A percentile compares a stretch with the other conserved stretches of the same genome.
Evolutionary conservation across 2,329 filamentous ascomycete genomes (phyloP).

Genomic region (Gnomoniopsis sp.): DNA sequence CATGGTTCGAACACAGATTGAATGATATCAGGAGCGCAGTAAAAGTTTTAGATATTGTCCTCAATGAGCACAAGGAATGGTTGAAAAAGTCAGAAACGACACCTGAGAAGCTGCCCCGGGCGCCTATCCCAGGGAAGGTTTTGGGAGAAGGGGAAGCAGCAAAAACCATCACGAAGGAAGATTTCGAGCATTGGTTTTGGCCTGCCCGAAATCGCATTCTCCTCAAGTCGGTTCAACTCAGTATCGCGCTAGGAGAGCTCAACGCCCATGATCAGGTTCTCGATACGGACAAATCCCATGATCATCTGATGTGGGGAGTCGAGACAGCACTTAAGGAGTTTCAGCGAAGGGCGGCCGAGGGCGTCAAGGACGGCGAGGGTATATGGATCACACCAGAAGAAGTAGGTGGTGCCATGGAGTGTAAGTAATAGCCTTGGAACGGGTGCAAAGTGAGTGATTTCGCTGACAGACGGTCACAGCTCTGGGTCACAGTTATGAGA

Average conservation of each 20-base stretch:
- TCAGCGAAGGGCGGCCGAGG: constrained; percentile 62
- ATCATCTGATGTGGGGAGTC: constrained; percentile 74
- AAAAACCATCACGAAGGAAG: constrained; percentile 12
- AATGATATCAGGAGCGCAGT: constrained; percentile 67
- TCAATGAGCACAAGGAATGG: constrained; percentile 65
- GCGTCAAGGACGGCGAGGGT: constrained; percentile 67
- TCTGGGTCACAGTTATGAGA: constrained; percentile 73
- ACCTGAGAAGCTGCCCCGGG: constrained; percentile 30
- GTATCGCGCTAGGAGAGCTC: constrained; percentile 80
- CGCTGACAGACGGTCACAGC: constrained; percentile 43
- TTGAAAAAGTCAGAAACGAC: constrained; percentile 49
- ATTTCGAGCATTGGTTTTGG: constrained; percentile 40
- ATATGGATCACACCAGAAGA: constrained; percentile 69
- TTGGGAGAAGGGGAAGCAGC: constrained; percentile 28
- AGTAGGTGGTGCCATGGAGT: constrained; percentile 71
- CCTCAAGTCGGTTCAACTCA: constrained; percentile 70
- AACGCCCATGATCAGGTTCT: constrained; percentile 76
- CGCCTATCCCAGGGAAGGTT: constrained; percentile 15
- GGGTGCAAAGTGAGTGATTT: background rate
- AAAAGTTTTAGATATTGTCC: constrained; percentile 74
- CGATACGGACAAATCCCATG: constrained; percentile 70
- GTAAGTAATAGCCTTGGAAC: constrained; percentile 33
- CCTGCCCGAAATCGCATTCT: constrained; percentile 59
- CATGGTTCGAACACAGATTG: constrained; percentile 70
- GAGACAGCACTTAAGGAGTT: constrained; percentile 76